Base-by-base conservation (phyloP, 1,284 basidiomycete species). In the Puccinia horiana region DNA sequence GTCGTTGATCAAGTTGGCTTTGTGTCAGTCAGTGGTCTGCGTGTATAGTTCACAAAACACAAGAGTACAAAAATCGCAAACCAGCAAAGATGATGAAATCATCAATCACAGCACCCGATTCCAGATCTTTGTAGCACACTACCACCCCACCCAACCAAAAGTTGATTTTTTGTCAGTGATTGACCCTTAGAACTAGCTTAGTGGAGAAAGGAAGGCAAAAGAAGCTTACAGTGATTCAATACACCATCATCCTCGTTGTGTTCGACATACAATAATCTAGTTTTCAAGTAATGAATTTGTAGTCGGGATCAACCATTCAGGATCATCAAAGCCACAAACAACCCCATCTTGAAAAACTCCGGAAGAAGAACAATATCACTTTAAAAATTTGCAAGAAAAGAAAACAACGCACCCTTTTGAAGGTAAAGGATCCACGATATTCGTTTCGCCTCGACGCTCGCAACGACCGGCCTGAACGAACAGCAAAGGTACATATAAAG, bases 71-170 rank as follows among this genome's bases (percentile, higher is more conserved):
- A 44, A 23, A 52, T 29, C 18, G 29, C 80, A 54, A 83, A 54
- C 84, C 85, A 12, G 84, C 83, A 80, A 85, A 86, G 75, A 85
- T 83, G 83, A 85, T 85, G 56, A 86, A 83, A 83, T 86, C 83
- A 73, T 84, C 84, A 52, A 84, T 75, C 40, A 82, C 73, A 20
- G 83, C 40, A 76, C 83, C 82, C 35, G 83, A 79, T 49, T 84
- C 83, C 32, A 85, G 82, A 82, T 85, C 84, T 69, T 84, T 85
- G 83, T 84, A 86, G 67, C 83, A 83, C 82, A 85, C 84, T 65
- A 42, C 63, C 63, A 37, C 18, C 20, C 32, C 18, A 42, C 23
- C 20, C 18, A 32, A 11, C 6, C 56, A 58, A 73, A 29, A 37
- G 69, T 52, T 32, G 63, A 77, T 26, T 52, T 65, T 26, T 49